Evolutionary conservation across 2,329 filamentous ascomycete genomes (phyloP), one percentile per base, ranked within the genome.

Genomic region (Colletotrichum caudatum): DNA sequence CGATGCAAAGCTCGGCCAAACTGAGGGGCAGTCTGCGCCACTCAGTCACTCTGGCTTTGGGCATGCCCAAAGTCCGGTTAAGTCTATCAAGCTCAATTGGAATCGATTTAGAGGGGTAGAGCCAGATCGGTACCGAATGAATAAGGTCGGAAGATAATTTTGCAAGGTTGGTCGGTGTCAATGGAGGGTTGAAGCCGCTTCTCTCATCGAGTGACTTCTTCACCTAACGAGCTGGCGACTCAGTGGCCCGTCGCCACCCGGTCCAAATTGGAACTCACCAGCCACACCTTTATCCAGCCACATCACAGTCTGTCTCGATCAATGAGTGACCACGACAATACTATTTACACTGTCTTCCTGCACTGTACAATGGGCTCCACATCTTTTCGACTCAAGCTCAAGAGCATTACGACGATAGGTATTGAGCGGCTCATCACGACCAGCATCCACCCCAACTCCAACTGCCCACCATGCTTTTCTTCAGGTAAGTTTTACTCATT

Each of bases 11-110:
- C 79, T 99, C 96, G 5, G 91, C 89, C 44, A 97, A 83, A 72
- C 87, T 93, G 51, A 98, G 84, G 33, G 96, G 94, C 75, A 99
- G 84, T 83, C 93, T 97, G 74, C 90, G 90, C 96, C 96, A 99
- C 79, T 94, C 92, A 20, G 91, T 86, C n/a, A 90, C 84, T 39
- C 86, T 86, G 60, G 80, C 80, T 60, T 81, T 67, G 56, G 84
- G 78, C 80, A 83, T 83, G 56, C 16, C 62, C 74, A 26, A 26
- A 29, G 5, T 39, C 7, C 33, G 5, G 9, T 39, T 7, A 18
- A 35, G 51, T 23, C 18, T 26, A 44, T 16, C 37, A 18, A 33
- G 51, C 5, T 9, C 20, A 39, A 9, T 33, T 26, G 7, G 14
- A 1, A 5, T 23, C 6, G 3, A 57, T 14, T 35, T 26, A 5